Evolutionary conservation across 768 basidiomycete genomes (phyloP).

Genomic region (Xerocomus potaroensis): DNA sequence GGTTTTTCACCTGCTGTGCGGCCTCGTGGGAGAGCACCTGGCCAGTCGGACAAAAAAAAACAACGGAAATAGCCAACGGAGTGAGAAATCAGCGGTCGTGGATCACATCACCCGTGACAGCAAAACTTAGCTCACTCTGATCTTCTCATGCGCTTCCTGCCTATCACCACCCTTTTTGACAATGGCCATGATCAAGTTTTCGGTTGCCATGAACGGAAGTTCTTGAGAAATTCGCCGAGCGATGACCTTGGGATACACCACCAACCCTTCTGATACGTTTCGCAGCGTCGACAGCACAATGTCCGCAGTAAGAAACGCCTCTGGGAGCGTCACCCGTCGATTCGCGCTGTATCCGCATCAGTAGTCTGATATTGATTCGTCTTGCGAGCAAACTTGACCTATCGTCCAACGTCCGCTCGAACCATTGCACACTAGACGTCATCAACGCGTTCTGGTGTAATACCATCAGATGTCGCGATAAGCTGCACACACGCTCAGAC

Average conservation of each 20-base stretch:
- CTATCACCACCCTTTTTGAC: slow-evolving; percentile 94
- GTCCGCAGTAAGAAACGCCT: slow-evolving; percentile 95
- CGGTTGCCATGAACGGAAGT: slow-evolving; percentile 99
- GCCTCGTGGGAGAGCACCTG: slow-evolving; percentile 94
- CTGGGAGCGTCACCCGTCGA: slow-evolving; percentile 92
- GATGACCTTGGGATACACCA: slow-evolving; percentile 98
- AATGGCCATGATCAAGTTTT: slow-evolving; percentile 99
- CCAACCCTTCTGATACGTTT: slow-evolving; percentile 96
- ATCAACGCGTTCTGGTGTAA: slow-evolving; percentile 95
- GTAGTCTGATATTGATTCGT: not conserved
- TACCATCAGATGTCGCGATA: slow-evolving; percentile 93
- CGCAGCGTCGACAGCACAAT: slow-evolving; percentile 94
- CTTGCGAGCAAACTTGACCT: slow-evolving; percentile 43
- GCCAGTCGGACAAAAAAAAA: not conserved
- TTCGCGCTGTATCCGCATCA: slow-evolving; percentile 64
- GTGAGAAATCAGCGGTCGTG: slow-evolving; percentile 5
- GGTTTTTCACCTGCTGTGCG: slow-evolving; percentile 87
- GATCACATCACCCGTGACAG: slow-evolving; percentile 11
- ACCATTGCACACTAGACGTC: slow-evolving; percentile 96
- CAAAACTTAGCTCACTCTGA: slow-evolving; percentile 53
- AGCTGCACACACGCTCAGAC: slow-evolving; percentile 93
- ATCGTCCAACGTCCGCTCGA: slow-evolving; percentile 96
- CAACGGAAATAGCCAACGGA: slow-evolving; percentile 3
- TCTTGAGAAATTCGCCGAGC: slow-evolving; percentile 89
- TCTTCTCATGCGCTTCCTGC: slow-evolving; percentile 95